These are phyloP conservation scores for Komagataella ulmi DNA, from an alignment of 805 yeast genomes.

Conservation along the genomic window DNA sequence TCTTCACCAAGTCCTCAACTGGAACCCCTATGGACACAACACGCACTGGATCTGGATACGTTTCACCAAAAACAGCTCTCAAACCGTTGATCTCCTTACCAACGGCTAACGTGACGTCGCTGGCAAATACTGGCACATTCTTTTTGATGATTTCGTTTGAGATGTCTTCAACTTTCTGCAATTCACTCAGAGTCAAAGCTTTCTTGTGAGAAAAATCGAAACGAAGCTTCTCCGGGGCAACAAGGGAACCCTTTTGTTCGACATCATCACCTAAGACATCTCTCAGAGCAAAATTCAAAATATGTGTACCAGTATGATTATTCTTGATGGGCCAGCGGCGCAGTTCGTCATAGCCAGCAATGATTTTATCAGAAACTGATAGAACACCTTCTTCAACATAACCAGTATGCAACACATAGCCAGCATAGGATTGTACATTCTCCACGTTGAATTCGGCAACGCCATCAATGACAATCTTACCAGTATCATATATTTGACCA, in stretches of 20 bases:
- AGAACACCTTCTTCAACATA: constrained; percentile 63
- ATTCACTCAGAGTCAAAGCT: constrained; percentile 59
- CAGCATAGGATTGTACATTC: constrained; percentile 87
- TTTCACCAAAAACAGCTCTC: constrained; percentile 98
- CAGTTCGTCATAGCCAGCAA: constrained; percentile 82
- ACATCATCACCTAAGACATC: constrained; percentile 77
- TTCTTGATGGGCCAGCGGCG: constrained; percentile 95
- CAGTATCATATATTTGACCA: constrained; percentile 97
- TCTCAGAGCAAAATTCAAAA: constrained; percentile 79
- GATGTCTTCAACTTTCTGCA: constrained; percentile 63
- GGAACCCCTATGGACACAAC: constrained; percentile 93
- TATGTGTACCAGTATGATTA: constrained; percentile 97
- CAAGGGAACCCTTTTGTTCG: constrained; percentile 95
- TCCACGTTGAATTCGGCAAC: constrained; percentile 76
- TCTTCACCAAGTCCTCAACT: constrained; percentile 62
- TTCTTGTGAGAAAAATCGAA: constrained; percentile 94
- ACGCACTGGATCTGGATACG: constrained; percentile 97
- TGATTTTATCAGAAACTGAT: constrained; percentile 53
- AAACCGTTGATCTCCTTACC: constrained; percentile 75
- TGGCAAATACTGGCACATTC: constrained; percentile 62
- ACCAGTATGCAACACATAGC: constrained; percentile 95
- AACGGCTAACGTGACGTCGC: constrained; percentile 61
- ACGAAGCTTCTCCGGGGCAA: constrained; percentile 88
- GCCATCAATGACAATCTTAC: constrained; percentile 84
- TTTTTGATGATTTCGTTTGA: constrained; percentile 59